These are phyloP conservation scores for Cordyceps tenuipes DNA, from an alignment of 2,329 filamentous ascomycete species.

Conservation along the genomic window DNA sequence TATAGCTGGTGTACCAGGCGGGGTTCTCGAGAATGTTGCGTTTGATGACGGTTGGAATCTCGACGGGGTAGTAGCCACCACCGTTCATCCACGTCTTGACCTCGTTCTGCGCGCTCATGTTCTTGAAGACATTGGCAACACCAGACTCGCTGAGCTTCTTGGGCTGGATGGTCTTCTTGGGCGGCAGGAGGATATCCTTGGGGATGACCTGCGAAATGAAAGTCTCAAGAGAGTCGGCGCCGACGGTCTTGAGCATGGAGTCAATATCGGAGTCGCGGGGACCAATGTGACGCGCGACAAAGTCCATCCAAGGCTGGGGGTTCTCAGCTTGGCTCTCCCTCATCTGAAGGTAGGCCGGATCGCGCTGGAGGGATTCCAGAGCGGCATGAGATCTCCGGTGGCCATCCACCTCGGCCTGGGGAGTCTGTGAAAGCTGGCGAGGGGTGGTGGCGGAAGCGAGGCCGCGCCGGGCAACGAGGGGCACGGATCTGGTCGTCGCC, in stretches of 20 bases:
- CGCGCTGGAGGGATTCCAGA: conserved; percentile 14
- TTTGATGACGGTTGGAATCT: conserved; percentile 82
- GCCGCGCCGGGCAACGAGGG: conserved; percentile 13
- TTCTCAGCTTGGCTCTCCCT: conserved; percentile 15
- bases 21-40: conserved; percentile 88
- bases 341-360: conserved; percentile 20
- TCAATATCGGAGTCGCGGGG: conserved; percentile 61
- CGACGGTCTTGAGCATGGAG: conserved; percentile 72
- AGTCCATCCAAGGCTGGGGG: conserved; percentile 30
- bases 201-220: conserved; percentile 83
- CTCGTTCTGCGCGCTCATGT: conserved; percentile 28
- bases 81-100: conserved; percentile 66
- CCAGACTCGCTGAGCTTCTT: conserved; percentile 42
- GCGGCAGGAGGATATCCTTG: conserved; percentile 53
- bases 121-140: conserved; percentile 22
- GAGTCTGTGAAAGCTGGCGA: conserved; percentile 13
- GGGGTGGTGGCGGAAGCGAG: conserved; percentile 7
- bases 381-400: conserved; percentile 10
- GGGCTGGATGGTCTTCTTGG: conserved; percentile 30
- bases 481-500: conserved; percentile 14
- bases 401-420: conserved; percentile 3
- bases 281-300: conserved; percentile 79
- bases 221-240: conserved; percentile 64
- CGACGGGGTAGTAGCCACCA: conserved; percentile 79
- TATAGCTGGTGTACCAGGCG: conserved; percentile 97